Evolutionary conservation across 1,284 basidiomycete species (phyloP).

Genomic region (Psilocybe mexicana): DNA sequence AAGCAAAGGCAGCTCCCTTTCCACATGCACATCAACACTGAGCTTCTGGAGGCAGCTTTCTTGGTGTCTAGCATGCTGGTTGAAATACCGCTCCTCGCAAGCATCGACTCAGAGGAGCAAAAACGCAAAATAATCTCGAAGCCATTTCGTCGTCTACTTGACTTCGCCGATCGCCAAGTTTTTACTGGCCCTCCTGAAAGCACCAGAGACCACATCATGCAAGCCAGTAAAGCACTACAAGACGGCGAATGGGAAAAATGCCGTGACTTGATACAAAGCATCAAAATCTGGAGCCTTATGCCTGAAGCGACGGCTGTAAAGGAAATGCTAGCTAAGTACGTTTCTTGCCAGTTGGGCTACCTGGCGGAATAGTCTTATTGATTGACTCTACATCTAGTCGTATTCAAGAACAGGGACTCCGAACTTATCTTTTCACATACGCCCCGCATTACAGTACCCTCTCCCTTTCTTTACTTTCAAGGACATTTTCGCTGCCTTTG

Average conservation of each 20-base stretch:
- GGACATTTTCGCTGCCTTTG: conserved; percentile 84
- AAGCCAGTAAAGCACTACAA: conserved; percentile 95
- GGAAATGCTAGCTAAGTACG: conserved; percentile 90
- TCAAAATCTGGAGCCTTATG: conserved; percentile 98
- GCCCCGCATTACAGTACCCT: conserved; percentile 93
- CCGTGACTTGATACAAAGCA: conserved; percentile 88
- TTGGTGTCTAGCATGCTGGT: conserved; percentile 98
- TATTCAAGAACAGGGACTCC: conserved; percentile 96
- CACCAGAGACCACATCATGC: conserved; percentile 99
- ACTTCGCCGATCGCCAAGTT: conserved; percentile 96
- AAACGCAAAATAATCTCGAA: conserved; percentile 92
- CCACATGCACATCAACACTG: conserved; percentile 99
- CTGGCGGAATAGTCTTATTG: conserved; percentile 1
- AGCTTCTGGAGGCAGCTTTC: conserved; percentile 96
- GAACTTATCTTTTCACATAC: conserved; percentile 99
- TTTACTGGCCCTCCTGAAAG: conserved; percentile 99
- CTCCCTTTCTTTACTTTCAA: conserved; percentile 83
- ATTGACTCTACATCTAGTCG: conserved; percentile 51
- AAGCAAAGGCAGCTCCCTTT: conserved; percentile 96
- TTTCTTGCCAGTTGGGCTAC: conserved; percentile 13
- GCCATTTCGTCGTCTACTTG: conserved; percentile 92
- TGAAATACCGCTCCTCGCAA: conserved; percentile 94
- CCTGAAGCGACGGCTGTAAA: conserved; percentile 88
- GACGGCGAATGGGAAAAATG: conserved; percentile 97
- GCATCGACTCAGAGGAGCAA: conserved; percentile 91